Percentiles rank a stretch among this genome's conserved stretches.
Conservation (phyloP, 2,329 filamentous ascomycete genomes). For the Aspergillus sergii region DNA sequence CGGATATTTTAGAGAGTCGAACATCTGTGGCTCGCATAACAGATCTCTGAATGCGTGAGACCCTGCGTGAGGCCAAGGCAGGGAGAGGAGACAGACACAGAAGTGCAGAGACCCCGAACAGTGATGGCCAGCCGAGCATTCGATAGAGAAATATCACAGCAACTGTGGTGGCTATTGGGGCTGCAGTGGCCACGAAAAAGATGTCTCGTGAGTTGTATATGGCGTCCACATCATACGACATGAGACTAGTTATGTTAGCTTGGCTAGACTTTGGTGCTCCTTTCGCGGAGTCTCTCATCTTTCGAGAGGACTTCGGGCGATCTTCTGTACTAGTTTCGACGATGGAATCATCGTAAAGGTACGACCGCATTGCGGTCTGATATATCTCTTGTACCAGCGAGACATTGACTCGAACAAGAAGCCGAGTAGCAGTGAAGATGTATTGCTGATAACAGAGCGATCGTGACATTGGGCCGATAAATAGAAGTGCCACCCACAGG, state of each 20-base stretch:
- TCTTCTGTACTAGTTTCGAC: constrained; percentile 4
- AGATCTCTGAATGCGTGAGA: constrained; percentile 55
- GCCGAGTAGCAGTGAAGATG: constrained; percentile 59
- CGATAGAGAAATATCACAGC: constrained; percentile 57
- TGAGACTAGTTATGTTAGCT: constrained; percentile 59
- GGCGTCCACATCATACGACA: constrained; percentile 62
- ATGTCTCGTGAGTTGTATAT: constrained; percentile 57
- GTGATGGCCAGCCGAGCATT: constrained; percentile 59
- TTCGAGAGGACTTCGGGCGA: constrained; percentile 14
- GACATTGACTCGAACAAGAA: constrained; percentile 59
- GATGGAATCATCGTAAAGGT: constrained; percentile 54
- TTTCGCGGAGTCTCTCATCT: constrained; percentile 19
- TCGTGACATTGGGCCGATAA: constrained; percentile 53
- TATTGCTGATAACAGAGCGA: constrained; percentile 60
- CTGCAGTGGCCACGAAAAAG: constrained; percentile 50
- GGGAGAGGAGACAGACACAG: constrained; percentile 55
- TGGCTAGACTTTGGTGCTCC: constrained; percentile 44
- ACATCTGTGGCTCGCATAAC: constrained; percentile 60
- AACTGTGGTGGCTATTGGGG: constrained; percentile 52
- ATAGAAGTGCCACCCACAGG: constrained; percentile 59
- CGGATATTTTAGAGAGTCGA: constrained; percentile 60
- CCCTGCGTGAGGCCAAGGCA: constrained; percentile 51
- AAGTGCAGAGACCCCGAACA: constrained; percentile 56
- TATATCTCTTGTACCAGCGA: constrained; percentile 63
- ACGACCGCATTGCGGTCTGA: constrained; percentile 55